Evolutionary conservation across 306 rosid genomes (phyloP), one percentile per base, ranked within the genome.

Genomic region (Casuarina glauca): DNA sequence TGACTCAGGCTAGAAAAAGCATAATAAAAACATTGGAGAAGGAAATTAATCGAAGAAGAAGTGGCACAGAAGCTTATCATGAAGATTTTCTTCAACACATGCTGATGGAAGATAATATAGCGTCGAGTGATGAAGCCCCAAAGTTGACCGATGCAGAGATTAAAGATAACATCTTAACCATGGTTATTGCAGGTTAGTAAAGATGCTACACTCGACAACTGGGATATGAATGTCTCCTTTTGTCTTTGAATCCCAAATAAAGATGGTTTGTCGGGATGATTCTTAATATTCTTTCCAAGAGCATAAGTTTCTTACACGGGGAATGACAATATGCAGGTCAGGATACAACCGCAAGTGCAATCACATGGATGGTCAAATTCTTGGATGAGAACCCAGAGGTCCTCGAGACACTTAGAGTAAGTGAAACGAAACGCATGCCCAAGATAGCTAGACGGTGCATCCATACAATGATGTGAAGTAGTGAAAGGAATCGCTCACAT

Each of bases 281-380:
- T 36, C 69, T 62, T 36, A 9, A 61, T 35, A 35, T 32, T 62
- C 36, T 62, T 15, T 10, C 69, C 9, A 63, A 36, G 26, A 35
- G 17, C 69, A 63, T 63, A 63, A 63, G 36, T 35, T 62, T 63
- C 10, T 44, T 53, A 19, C 41, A 78, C 39, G 3, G 4, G 9
- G 51, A 20, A 52, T 68, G 62, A 43, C 19, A 45, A 57, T 9
- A 50, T 68, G 76, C 88, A 76, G 96, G 97, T 62, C 97, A 89
- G 70, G 97, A 95, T 87, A 92, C 96, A 0, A 91, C 91, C 26
- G 96, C 97, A 32, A 91, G 86, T 77, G 97, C 98, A 74, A 85
- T 89, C 53, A 87, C 94, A 50, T 92, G 97, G 99, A 95, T 92
- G 97, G 85, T 95, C 46, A 92, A 95, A 82, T 92, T 80, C 88